phyloP scores from a whole-genome alignment of 129 eudicot species.

The Arctium minus region DNA sequence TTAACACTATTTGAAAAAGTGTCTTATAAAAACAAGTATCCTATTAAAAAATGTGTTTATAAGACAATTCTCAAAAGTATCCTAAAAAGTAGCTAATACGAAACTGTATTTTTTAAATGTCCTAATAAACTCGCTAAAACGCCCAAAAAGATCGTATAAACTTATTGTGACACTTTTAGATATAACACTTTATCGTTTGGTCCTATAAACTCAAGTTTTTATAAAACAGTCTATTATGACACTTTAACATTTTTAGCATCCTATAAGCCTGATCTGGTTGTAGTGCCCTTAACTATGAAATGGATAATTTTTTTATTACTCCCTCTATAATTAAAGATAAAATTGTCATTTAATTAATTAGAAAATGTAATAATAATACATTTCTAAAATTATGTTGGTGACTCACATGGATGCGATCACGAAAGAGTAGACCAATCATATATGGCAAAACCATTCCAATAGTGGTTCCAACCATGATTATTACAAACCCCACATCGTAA shows the following conservation, averaged over 20 bases:
- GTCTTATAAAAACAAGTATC: background rate
- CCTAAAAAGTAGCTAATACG: background rate
- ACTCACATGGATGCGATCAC: slow-evolving; percentile 87
- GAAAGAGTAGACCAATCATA: slow-evolving; percentile 69
- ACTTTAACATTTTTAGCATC: background rate
- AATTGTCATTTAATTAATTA: too few species aligned
- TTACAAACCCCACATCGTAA: slow-evolving; percentile 79
- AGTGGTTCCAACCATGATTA: slow-evolving; percentile 93
- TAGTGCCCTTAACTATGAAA: background rate
- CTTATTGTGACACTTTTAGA: background rate
- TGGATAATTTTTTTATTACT: background rate
- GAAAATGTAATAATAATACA: background rate
- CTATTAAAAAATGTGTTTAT: background rate
- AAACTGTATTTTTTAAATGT: background rate
- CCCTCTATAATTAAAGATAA: background rate
- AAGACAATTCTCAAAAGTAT: background rate
- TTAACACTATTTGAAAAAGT: background rate
- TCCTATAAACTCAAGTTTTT: background rate
- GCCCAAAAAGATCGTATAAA: background rate
- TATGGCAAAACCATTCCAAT: slow-evolving; percentile 89
- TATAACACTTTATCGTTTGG: background rate
- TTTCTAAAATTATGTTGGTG: background rate
- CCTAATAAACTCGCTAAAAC: background rate
- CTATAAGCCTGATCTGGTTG: background rate
- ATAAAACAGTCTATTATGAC: background rate